Evolutionary conservation across 2,329 filamentous ascomycete species (phyloP).

Genomic region (Intubia oerlemansii): DNA sequence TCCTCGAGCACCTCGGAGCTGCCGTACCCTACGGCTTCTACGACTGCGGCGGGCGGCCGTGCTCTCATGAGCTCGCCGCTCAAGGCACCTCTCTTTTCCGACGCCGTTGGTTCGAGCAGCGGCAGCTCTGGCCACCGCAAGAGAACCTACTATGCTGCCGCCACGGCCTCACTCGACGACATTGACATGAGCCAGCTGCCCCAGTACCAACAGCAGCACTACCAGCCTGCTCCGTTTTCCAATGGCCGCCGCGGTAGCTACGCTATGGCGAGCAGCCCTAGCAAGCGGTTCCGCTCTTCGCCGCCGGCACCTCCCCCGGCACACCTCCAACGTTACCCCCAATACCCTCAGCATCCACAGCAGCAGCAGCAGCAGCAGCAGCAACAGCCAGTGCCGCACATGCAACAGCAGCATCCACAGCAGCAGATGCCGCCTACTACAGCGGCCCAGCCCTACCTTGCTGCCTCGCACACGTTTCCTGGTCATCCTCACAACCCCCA

Average conservation of each 20-base stretch:
- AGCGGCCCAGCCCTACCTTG: background rate
- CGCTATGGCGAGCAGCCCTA: conserved; percentile 26
- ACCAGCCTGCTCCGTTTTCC: background rate
- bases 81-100: conserved; percentile 66
- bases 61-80: conserved; percentile 68
- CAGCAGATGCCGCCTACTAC: background rate
- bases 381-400: too few relatives aligned
- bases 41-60: too few relatives aligned
- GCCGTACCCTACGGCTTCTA: conserved; percentile 39
- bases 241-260: conserved; percentile 9
- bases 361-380: too few relatives aligned
- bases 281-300: conserved; percentile 50
- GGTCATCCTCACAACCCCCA: conserved; percentile 36
- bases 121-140: conserved; percentile 45
- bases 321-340: too few relatives aligned
- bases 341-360: too few relatives aligned
- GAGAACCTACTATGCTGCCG: conserved; percentile 40
- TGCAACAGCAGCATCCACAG: background rate
- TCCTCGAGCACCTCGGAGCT: conserved; percentile 69
- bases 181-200: conserved; percentile 9
- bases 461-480: too few relatives aligned
- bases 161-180: conserved; percentile 35
- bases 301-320: too few relatives aligned
- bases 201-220: conserved; percentile 1
- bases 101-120: conserved; percentile 51